Evolutionary conservation across 306 rosid genomes (phyloP).

Genomic region (Castanea sativa): DNA sequence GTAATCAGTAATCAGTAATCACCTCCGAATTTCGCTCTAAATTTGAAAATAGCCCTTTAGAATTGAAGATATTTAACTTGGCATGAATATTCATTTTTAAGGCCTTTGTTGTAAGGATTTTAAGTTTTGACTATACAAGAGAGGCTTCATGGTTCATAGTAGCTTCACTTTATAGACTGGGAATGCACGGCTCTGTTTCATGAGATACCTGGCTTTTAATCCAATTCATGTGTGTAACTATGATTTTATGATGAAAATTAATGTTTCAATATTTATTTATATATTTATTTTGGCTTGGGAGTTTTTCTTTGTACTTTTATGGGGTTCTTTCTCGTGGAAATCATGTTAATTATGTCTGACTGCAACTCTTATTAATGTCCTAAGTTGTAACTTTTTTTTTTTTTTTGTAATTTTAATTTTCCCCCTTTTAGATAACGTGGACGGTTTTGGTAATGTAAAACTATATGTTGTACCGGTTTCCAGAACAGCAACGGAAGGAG

Average conservation of each 20-base stretch:
- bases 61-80: no score
- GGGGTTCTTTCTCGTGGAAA: not conserved
- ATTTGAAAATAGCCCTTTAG: no score
- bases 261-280: not conserved
- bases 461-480: conserved; percentile 83
- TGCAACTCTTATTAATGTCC: not conserved
- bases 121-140: not conserved
- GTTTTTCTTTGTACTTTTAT: not conserved
- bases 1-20: no score
- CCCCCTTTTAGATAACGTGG: conserved; percentile 46
- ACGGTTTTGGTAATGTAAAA: conserved; percentile 39
- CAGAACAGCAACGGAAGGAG: conserved; percentile 56
- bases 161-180: not conserved
- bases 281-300: not conserved
- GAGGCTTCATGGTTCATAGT: not conserved
- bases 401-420: not conserved
- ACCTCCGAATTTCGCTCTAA: no score
- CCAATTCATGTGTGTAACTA: not conserved
- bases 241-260: not conserved
- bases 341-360: not conserved
- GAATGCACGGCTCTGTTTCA: not conserved
- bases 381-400: not conserved
- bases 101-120: not conserved
- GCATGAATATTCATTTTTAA: not conserved
- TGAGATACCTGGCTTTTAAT: not conserved